Conservation (phyloP, 2,329 filamentous ascomycete genomes). For the Rutstroemia sp. region DNA sequence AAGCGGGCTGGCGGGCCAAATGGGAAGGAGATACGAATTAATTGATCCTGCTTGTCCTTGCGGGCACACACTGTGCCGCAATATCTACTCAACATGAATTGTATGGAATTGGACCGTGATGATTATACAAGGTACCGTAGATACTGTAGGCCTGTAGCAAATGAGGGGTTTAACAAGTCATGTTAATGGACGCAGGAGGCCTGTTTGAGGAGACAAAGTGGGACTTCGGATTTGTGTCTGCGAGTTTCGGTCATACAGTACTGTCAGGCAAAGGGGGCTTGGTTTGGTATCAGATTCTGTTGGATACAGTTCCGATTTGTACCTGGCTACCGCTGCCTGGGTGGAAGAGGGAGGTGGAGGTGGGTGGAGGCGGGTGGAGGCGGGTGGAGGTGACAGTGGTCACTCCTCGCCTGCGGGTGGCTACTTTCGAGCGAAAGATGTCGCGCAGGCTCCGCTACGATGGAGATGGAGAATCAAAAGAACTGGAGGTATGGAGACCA, state of each 20-base stretch:
- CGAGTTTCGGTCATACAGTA: not conserved
- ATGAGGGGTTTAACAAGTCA: not conserved
- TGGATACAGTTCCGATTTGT: too few relatives aligned
- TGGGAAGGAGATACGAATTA: conserved; percentile 1
- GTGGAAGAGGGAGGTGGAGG: not conserved
- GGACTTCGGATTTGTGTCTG: not conserved
- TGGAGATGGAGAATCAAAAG: too few relatives aligned
- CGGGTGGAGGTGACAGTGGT: too few relatives aligned
- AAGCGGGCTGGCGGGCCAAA: not conserved
- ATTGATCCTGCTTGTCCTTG: not conserved
- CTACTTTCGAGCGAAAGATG: not conserved
- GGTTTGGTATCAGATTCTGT: too few relatives aligned
- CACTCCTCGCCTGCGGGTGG: not conserved
- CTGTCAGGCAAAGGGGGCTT: not conserved
- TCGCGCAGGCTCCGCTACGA: not conserved
- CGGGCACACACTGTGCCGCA: not conserved
- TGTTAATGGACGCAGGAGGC: not conserved
- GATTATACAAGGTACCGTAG: not conserved
- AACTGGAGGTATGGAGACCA: too few relatives aligned
- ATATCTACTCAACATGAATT: not conserved
- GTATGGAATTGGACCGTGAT: not conserved
- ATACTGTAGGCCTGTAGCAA: not conserved
- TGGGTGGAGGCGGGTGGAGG: not conserved
- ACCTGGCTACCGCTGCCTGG: too few relatives aligned
- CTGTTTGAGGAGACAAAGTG: not conserved